Base-by-base conservation (phyloP, 371 early-diverging fungal species). In the Smittium mucronatum region DNA sequence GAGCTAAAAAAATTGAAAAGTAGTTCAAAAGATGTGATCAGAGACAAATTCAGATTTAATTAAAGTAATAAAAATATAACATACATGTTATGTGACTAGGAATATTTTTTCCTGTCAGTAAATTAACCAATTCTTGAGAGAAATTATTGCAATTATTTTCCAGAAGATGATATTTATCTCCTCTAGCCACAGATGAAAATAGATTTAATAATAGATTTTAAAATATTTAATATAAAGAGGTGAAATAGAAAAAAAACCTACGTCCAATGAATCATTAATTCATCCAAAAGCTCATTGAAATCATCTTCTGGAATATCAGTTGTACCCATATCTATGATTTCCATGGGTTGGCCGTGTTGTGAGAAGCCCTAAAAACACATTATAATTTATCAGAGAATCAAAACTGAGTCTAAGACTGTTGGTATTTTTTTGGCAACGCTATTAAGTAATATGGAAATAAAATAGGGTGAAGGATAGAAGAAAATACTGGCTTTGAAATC, bases 111-210 rank as follows among this genome's bases (percentile, higher is more conserved):
- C 92, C 93, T 0, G 87, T 87, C 36, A 95, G 81, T 72, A 95
- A 91, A 63, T 88, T 84, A 72, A 91, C 90, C 0, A 92, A 76
- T 57, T 85, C 85, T 68, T 87, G 88, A 2, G 88, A 80, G 69
- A 91, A 91, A 28, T 81, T 86, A 75, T 92, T 93, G 82, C 94
- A 93, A 78, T 94, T 93, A 77, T 90, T 89, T 73, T 93, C 91
- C 30, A 95, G 81, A 57, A 95, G 74, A 75, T 95, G 94, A 71
- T 95, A 95, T 70, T 88, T 87, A 25, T 89, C 92, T 0, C 88
- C 86, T 1, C 80, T 78, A 64, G 16, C 16, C 26, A 61, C 26
- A 25, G 5, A 64, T 33, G 25, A 64, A 64, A 21, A 28, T 59
- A 5, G 26, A 28, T 16, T 59, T 16, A 59, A 59, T 21, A 59